A percentile compares a stretch with the other conserved stretches of the same genome.
Evolutionary conservation across 768 basidiomycete genomes (phyloP).

Genomic region (Boletellus sp.): DNA sequence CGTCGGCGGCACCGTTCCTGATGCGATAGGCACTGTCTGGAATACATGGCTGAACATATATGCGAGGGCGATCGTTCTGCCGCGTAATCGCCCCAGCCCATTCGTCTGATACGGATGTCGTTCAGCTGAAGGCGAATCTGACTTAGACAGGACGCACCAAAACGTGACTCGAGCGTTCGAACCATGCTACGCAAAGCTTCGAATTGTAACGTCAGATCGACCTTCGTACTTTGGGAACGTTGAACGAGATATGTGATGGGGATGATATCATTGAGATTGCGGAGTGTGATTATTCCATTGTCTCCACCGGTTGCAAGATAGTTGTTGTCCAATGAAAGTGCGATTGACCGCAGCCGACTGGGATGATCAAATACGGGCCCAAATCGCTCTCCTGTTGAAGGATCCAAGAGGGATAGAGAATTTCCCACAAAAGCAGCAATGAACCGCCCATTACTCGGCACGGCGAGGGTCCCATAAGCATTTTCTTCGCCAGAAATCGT

Average conservation of each 20-base stretch:
- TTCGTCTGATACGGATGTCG: background rate
- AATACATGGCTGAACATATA: background rate
- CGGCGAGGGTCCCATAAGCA: background rate
- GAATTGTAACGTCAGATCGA: background rate
- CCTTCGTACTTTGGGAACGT: background rate
- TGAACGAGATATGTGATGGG: background rate
- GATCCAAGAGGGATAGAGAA: constrained; percentile 4
- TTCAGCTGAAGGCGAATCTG: background rate
- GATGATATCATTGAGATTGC: background rate
- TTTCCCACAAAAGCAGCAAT: background rate
- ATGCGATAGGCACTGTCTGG: background rate
- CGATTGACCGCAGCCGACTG: background rate
- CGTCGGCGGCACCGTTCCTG: no score
- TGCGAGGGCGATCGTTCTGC: background rate
- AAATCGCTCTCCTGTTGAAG: constrained; percentile 1
- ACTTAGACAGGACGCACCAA: background rate
- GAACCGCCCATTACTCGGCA: background rate
- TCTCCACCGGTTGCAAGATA: background rate
- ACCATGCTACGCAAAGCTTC: background rate
- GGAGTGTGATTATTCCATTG: background rate
- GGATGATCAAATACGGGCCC: background rate
- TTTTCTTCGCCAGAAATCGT: background rate
- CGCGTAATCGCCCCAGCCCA: background rate
- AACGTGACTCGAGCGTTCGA: background rate
- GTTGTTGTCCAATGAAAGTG: constrained; percentile 1